These are phyloP conservation scores for Casuarina cunninghamiana DNA, from an alignment of 306 rosid species.

Conservation along the genomic window DNA sequence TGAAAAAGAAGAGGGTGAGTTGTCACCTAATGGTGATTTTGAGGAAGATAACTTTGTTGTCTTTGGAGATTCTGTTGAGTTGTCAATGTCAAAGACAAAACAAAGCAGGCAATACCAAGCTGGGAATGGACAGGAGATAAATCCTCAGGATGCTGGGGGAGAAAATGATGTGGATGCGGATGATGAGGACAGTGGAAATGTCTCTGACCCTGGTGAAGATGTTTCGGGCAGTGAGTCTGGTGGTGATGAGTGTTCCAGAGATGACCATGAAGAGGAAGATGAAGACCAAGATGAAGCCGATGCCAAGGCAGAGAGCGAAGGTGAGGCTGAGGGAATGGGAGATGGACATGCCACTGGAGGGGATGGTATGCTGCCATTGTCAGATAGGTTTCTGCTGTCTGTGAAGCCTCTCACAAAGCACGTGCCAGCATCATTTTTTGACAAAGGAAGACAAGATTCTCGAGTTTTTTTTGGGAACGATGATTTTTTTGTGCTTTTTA, in stretches of 20 bases:
- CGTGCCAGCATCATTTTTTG: constrained; percentile 47
- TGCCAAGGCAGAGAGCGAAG: constrained; percentile 97
- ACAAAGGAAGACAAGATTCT: constrained; percentile 57
- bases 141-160: constrained; percentile 57
- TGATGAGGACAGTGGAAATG: constrained; percentile 91
- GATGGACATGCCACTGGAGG: constrained; percentile 69
- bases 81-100: constrained; percentile 46
- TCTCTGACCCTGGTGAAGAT: constrained; percentile 88
- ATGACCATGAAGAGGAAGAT: constrained; percentile 80
- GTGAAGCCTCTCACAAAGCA: constrained; percentile 90
- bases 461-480: constrained; percentile 89
- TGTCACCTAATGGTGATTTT: constrained; percentile 79
- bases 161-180: constrained; percentile 92
- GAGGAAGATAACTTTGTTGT: constrained; percentile 84
- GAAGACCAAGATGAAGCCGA: constrained; percentile 72
- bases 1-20: constrained; percentile 98
- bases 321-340: constrained; percentile 82
- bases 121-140: constrained; percentile 50
- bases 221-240: constrained; percentile 91
- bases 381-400: constrained; percentile 72
- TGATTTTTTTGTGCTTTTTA: constrained; percentile 80
- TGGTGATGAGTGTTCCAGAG: constrained; percentile 84
- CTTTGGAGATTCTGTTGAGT: constrained; percentile 50
- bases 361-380: constrained; percentile 60
- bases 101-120: constrained; percentile 56